Percentiles rank a stretch among this genome's conserved stretches.
phyloP scores from a whole-genome alignment of 2,329 filamentous ascomycete species.

The Geosmithia putterillii region DNA sequence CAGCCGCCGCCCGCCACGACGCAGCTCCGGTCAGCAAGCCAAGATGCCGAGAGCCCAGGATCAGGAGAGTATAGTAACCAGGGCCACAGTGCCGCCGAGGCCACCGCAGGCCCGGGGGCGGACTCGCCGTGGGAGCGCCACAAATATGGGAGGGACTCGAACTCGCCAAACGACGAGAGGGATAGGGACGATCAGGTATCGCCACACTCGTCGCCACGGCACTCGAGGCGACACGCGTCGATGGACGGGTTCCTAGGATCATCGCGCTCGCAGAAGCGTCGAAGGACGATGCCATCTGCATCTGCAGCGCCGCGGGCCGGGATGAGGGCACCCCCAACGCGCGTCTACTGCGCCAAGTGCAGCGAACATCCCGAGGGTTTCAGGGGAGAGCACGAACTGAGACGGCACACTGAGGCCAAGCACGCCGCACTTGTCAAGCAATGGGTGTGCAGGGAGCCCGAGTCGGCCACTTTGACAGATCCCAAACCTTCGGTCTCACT shows the following conservation, averaged over 20 bases:
- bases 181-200: background rate
- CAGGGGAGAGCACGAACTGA: slow-evolving; percentile 77
- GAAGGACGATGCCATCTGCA: background rate
- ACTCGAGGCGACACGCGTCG: slow-evolving; percentile 9
- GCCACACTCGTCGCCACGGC: background rate
- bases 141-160: background rate
- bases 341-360: slow-evolving; percentile 68
- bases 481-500: slow-evolving; percentile 39
- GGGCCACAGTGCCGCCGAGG: no score
- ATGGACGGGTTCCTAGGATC: background rate
- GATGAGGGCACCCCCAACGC: slow-evolving; percentile 47
- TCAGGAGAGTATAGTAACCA: no score
- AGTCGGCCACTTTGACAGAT: slow-evolving; percentile 17
- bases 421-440: slow-evolving; percentile 41
- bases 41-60: background rate
- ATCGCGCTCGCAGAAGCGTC: background rate
- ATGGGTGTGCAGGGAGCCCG: slow-evolving; percentile 44
- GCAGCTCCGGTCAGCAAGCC: no score
- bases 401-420: slow-evolving; percentile 51
- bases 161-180: background rate
- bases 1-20: background rate
- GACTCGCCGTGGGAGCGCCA: background rate
- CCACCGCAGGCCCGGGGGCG: background rate
- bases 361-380: slow-evolving; percentile 77
- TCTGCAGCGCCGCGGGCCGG: background rate